phyloP scores from a whole-genome alignment of 2,329 filamentous ascomycete species.

The Fusarium solani-melongenae region DNA sequence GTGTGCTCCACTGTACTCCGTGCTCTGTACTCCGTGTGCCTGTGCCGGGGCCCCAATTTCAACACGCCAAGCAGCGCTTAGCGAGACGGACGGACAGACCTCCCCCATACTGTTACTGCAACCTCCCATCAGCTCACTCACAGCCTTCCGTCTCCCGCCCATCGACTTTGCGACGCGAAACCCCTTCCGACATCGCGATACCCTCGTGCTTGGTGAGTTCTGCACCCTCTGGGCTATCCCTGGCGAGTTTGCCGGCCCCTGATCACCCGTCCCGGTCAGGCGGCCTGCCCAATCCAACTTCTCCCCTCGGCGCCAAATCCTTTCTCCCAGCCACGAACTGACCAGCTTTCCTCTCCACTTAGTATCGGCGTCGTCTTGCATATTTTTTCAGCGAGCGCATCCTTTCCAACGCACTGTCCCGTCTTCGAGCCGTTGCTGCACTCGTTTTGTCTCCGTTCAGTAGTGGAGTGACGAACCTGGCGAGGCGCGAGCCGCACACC shows the following conservation, averaged over 20 bases:
- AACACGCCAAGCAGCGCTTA: conserved; percentile 50
- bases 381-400: conserved; percentile 21
- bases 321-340: conserved; percentile 35
- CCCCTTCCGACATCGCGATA: conserved; percentile 41
- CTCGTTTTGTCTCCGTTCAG: conserved; percentile 11
- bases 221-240: conserved; percentile 28
- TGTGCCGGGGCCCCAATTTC: conserved; percentile 43
- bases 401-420: conserved; percentile 6
- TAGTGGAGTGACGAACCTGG: conserved; percentile 36
- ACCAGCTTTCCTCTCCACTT: conserved; percentile 33
- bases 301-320: conserved; percentile 27
- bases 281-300: conserved; percentile 32
- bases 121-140: conserved; percentile 46
- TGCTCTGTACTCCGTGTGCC: conserved; percentile 37
- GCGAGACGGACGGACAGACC: conserved; percentile 42
- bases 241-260: conserved; percentile 28
- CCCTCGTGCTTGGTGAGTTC: conserved; percentile 40
- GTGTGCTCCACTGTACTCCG: conserved; percentile 46
- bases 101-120: conserved; percentile 42
- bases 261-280: conserved; percentile 13
- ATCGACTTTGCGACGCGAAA: conserved; percentile 42
- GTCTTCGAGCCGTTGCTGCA: conserved; percentile 4
- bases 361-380: conserved; percentile 20
- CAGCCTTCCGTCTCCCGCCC: conserved; percentile 26
- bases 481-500: conserved; percentile 37